Percentiles rank a stretch among this genome's conserved stretches.
phyloP scores from a whole-genome alignment of 2,329 filamentous ascomycete genomes.

The Thyridium curvatum region DNA sequence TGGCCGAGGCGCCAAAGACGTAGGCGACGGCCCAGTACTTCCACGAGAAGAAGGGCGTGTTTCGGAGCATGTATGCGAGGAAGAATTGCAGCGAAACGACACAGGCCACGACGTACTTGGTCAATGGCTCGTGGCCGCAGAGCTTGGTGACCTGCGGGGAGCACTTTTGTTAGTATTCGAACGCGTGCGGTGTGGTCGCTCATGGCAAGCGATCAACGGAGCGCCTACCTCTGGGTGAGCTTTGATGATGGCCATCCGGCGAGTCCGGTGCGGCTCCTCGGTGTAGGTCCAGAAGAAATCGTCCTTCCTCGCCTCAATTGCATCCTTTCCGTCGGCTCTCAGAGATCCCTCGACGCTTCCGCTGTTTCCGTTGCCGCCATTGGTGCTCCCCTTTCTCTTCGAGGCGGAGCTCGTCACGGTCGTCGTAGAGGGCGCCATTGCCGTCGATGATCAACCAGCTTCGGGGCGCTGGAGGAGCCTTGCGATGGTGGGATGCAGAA shows the following conservation, averaged over 20 bases:
- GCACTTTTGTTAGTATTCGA: slow-evolving; percentile 1
- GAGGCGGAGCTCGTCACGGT: slow-evolving; percentile 15
- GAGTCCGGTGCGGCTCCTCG: slow-evolving; percentile 90
- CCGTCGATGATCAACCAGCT: background rate
- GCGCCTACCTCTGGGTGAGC: slow-evolving; percentile 80
- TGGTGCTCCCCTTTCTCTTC: slow-evolving; percentile 13
- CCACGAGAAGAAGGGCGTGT: slow-evolving; percentile 75
- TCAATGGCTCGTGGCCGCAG: slow-evolving; percentile 91
- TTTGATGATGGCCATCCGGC: slow-evolving; percentile 92
- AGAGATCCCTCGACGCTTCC: slow-evolving; percentile 5
- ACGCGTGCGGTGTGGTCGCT: too few relatives aligned
- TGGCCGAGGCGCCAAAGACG: slow-evolving; percentile 86
- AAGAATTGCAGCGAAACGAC: slow-evolving; percentile 79
- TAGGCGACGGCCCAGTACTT: slow-evolving; percentile 85
- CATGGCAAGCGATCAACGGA: slow-evolving; percentile 6
- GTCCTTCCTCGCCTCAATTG: slow-evolving; percentile 35
- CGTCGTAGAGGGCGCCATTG: slow-evolving; percentile 19
- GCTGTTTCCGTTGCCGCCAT: slow-evolving; percentile 3
- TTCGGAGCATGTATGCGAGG: slow-evolving; percentile 69
- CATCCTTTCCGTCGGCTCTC: slow-evolving; percentile 20
- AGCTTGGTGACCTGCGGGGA: slow-evolving; percentile 77
- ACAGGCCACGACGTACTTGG: slow-evolving; percentile 81
- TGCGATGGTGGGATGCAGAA: too few relatives aligned
- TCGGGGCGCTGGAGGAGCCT: too few relatives aligned
- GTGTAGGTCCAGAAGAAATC: slow-evolving; percentile 99